phyloP scores from a whole-genome alignment of 768 basidiomycete genomes.

The Fibroporia radiculosa region DNA sequence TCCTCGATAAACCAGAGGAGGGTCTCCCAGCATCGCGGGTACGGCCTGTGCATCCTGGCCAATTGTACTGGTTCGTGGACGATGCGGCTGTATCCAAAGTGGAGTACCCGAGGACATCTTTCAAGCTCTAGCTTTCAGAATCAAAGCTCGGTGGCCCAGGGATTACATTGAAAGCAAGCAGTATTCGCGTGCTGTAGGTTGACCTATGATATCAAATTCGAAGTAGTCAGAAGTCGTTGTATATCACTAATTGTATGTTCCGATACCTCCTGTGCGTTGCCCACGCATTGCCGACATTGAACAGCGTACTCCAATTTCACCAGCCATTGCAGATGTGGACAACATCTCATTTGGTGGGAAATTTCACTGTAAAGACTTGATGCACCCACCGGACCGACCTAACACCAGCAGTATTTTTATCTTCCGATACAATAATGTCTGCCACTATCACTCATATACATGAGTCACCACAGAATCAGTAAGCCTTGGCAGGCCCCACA shows the following conservation, averaged over 20 bases:
- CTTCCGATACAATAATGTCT: too few relatives aligned
- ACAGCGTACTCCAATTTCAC: too few relatives aligned
- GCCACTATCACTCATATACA: too few relatives aligned
- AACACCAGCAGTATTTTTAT: too few relatives aligned
- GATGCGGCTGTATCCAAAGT: conserved; percentile 68
- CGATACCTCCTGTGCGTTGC: background rate
- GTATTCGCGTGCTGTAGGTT: conserved; percentile 2
- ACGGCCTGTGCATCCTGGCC: conserved; percentile 68
- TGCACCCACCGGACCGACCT: too few relatives aligned
- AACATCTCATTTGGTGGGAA: too few relatives aligned
- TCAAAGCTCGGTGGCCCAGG: background rate
- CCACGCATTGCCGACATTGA: too few relatives aligned
- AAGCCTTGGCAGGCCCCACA: background rate
- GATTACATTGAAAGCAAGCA: conserved; percentile 6
- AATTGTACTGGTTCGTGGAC: conserved; percentile 93
- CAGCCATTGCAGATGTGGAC: too few relatives aligned
- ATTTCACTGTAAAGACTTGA: too few relatives aligned
- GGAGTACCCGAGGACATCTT: conserved; percentile 44
- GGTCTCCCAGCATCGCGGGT: conserved; percentile 82
- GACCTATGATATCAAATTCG: background rate
- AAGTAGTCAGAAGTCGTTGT: conserved; percentile 3
- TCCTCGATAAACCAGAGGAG: conserved; percentile 77
- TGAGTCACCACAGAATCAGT: too few relatives aligned
- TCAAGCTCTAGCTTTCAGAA: conserved; percentile 38
- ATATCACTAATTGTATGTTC: conserved; percentile 1